phyloP scores from a whole-genome alignment of 345 rosid genomes.

The Euphorbia lathyris region DNA sequence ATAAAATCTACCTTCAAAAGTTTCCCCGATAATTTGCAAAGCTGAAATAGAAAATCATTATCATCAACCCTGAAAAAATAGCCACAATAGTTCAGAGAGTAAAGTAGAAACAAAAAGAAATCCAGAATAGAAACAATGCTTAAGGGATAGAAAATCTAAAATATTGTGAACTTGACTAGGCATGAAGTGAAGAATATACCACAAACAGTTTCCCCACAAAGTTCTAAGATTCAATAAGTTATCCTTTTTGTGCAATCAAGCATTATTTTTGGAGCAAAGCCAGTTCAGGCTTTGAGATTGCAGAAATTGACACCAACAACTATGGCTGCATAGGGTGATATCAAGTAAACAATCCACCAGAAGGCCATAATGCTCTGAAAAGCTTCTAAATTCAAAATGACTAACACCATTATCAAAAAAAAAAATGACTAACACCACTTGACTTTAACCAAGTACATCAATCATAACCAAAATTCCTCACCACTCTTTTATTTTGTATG shows the following conservation, averaged over 20 bases:
- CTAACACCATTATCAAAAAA: neutral
- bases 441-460: neutral
- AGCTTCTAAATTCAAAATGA: neutral
- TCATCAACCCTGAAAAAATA: constrained; percentile 69
- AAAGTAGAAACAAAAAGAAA: neutral
- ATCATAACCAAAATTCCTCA: constrained; percentile 20
- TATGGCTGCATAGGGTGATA: neutral
- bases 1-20: constrained; percentile 59
- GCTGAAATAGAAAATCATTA: constrained; percentile 73
- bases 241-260: too few species aligned
- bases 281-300: neutral
- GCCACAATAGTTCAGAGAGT: neutral
- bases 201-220: neutral
- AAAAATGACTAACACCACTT: neutral
- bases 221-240: too few species aligned
- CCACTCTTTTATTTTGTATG: constrained; percentile 85
- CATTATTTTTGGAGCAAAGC: too few species aligned
- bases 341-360: neutral
- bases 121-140: neutral
- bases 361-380: neutral
- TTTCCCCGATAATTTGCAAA: constrained; percentile 75
- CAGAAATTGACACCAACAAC: neutral
- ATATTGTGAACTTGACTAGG: too few species aligned
- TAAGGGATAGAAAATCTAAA: neutral
- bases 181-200: too few species aligned